Percentiles rank a stretch among this genome's conserved stretches.
Conservation (phyloP, 768 basidiomycete species). For the Pleurotus djamor region DNA sequence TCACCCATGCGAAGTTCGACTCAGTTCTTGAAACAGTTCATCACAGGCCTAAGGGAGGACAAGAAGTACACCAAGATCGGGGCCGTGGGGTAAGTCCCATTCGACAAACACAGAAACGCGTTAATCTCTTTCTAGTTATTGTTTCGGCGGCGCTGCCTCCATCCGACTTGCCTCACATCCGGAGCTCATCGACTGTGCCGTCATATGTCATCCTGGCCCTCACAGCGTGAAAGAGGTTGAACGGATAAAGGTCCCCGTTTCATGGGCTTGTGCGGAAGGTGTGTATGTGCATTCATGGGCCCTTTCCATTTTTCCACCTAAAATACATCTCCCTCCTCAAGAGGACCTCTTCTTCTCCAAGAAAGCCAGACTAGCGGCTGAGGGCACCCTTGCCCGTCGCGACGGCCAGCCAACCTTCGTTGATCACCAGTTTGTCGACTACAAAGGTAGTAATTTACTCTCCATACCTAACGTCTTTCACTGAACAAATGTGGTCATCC, state of each 20-base stretch:
- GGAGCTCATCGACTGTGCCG: conserved; percentile 31
- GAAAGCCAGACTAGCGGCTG: conserved; percentile 24
- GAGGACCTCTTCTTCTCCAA: conserved; percentile 36
- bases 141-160: conserved; percentile 37
- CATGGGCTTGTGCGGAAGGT: conserved; percentile 19
- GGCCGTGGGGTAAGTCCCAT: conserved; percentile 28
- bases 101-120: not conserved
- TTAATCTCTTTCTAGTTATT: conserved; percentile 27
- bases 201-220: conserved; percentile 38
- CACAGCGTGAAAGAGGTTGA: conserved; percentile 30
- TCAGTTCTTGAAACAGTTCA: conserved; percentile 15
- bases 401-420: conserved; percentile 32
- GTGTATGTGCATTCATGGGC: not conserved
- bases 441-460: conserved; percentile 30
- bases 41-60: conserved; percentile 27
- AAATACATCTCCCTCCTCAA: conserved; percentile 8
- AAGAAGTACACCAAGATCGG: conserved; percentile 40
- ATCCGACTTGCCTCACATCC: conserved; percentile 32
- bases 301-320: not conserved
- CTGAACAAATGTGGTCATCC: not conserved
- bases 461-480: not conserved
- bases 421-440: conserved; percentile 43
- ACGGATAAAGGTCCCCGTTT: conserved; percentile 25
- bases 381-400: conserved; percentile 32
- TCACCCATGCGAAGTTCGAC: not conserved